phyloP scores from a whole-genome alignment of 441 rosid species.

The Croton setiger region DNA sequence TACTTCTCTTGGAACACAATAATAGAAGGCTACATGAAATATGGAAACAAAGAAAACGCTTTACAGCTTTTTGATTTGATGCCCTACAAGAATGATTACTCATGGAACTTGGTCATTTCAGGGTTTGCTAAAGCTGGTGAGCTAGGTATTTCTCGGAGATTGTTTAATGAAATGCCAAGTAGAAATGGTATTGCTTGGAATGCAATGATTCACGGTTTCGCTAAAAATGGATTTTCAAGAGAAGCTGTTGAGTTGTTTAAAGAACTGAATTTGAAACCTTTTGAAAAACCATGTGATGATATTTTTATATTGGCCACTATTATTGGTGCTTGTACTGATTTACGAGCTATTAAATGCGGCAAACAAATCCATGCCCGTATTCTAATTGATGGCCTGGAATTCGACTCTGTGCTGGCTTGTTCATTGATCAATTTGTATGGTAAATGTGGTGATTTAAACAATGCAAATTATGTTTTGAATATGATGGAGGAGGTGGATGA shows the following conservation, averaged over 20 bases:
- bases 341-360: slow-evolving; percentile 52
- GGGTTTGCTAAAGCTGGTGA: slow-evolving; percentile 62
- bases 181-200: slow-evolving; percentile 56
- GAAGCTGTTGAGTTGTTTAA: slow-evolving; percentile 60
- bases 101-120: slow-evolving; percentile 70
- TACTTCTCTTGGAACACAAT: slow-evolving; percentile 78
- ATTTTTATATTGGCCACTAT: slow-evolving; percentile 52
- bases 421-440: slow-evolving; percentile 66
- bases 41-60: slow-evolving; percentile 40
- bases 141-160: slow-evolving; percentile 41
- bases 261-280: slow-evolving; percentile 34
- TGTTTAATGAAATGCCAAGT: slow-evolving; percentile 61
- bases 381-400: slow-evolving; percentile 38
- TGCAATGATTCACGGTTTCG: slow-evolving; percentile 60
- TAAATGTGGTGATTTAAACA: slow-evolving; percentile 61
- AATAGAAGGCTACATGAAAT: slow-evolving; percentile 67
- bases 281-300: slow-evolving; percentile 37
- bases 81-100: slow-evolving; percentile 54
- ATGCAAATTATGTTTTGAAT: slow-evolving; percentile 46
- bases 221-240: slow-evolving; percentile 34
- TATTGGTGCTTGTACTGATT: slow-evolving; percentile 53
- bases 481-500: slow-evolving; percentile 52
- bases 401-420: slow-evolving; percentile 54
- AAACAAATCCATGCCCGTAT: slow-evolving; percentile 68
- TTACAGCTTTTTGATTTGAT: slow-evolving; percentile 46